Evolutionary conservation across 2,329 filamentous ascomycete genomes (phyloP).

Genomic region (Claviceps maximensis): DNA sequence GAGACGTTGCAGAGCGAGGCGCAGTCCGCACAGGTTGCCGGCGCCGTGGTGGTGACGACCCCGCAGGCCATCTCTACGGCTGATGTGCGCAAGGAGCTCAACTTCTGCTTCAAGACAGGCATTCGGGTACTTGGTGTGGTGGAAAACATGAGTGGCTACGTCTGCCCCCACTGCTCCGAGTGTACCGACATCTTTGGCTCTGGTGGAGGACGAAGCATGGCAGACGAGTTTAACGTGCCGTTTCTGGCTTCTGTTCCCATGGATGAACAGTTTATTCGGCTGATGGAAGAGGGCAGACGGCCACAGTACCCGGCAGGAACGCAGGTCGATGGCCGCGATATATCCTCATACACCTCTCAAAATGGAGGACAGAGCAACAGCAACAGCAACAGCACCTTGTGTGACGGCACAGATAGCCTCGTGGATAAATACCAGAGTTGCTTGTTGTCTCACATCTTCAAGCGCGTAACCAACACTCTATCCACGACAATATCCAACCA

Average conservation of each 20-base stretch:
- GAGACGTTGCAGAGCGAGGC: constrained; percentile 62
- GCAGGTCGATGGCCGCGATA: constrained; percentile 41
- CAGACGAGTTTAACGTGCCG: constrained; percentile 65
- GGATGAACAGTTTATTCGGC: constrained; percentile 77
- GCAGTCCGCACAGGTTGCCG: constrained; percentile 57
- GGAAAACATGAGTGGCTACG: constrained; percentile 92
- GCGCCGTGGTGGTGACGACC: constrained; percentile 89
- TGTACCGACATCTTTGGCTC: constrained; percentile 90
- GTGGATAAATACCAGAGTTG: constrained; percentile 63
- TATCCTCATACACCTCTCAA: constrained; percentile 18
- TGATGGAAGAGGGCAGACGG: constrained; percentile 61
- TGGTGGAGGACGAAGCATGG: constrained; percentile 83
- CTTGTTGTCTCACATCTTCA: constrained; percentile 57
- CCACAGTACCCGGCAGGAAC: constrained; percentile 61
- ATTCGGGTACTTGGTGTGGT: constrained; percentile 76
- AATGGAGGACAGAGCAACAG: constrained; percentile 12
- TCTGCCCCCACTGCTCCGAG: constrained; percentile 68
- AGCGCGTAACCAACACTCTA: constrained; percentile 38
- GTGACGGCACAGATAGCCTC: constrained; percentile 26
- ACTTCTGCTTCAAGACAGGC: constrained; percentile 78
- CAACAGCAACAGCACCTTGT: constrained; percentile 3
- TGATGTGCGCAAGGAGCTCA: constrained; percentile 88
- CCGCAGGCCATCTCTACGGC: constrained; percentile 88
- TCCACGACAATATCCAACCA: neutral
- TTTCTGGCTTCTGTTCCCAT: constrained; percentile 85